Evolutionary conservation across 1,284 basidiomycete genomes (phyloP).

Genomic region (Fomitopsis palustris): DNA sequence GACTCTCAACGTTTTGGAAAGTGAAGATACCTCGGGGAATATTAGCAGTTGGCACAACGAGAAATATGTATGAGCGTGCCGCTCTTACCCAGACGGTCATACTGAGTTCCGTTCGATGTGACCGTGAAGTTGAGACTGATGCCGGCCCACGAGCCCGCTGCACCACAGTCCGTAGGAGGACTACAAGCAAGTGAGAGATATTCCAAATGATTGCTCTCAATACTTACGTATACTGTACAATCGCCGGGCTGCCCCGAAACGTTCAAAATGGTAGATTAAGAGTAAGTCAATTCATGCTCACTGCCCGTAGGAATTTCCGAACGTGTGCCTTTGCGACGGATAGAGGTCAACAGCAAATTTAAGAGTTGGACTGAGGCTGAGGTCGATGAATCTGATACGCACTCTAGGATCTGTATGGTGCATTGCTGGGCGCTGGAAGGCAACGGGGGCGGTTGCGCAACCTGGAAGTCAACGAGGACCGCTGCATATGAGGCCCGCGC

Average conservation of each 20-base stretch:
- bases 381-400: slow-evolving; percentile 24
- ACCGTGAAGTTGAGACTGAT: slow-evolving; percentile 73
- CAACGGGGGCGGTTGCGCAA: slow-evolving; percentile 64
- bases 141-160: slow-evolving; percentile 69
- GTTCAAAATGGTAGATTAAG: slow-evolving; percentile 1
- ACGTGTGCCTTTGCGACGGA: slow-evolving; percentile 49
- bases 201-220: background rate
- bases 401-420: slow-evolving; percentile 64
- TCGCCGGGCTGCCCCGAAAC: slow-evolving; percentile 49
- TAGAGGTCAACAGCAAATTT: background rate
- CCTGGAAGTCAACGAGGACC: slow-evolving; percentile 68
- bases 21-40: slow-evolving; percentile 48
- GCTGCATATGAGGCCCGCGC: slow-evolving; percentile 28
- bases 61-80: background rate
- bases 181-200: slow-evolving; percentile 29
- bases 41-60: background rate
- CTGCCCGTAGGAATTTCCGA: slow-evolving; percentile 68
- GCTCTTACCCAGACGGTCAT: slow-evolving; percentile 53
- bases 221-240: slow-evolving; percentile 60
- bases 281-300: slow-evolving; percentile 30
- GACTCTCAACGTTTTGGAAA: slow-evolving; percentile 74
- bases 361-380: too few species aligned
- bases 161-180: slow-evolving; percentile 71
- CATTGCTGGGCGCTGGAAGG: slow-evolving; percentile 57
- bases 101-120: slow-evolving; percentile 78